These are phyloP conservation scores for Pleurotus cornucopiae DNA, from an alignment of 768 basidiomycete genomes.

Conservation along the genomic window DNA sequence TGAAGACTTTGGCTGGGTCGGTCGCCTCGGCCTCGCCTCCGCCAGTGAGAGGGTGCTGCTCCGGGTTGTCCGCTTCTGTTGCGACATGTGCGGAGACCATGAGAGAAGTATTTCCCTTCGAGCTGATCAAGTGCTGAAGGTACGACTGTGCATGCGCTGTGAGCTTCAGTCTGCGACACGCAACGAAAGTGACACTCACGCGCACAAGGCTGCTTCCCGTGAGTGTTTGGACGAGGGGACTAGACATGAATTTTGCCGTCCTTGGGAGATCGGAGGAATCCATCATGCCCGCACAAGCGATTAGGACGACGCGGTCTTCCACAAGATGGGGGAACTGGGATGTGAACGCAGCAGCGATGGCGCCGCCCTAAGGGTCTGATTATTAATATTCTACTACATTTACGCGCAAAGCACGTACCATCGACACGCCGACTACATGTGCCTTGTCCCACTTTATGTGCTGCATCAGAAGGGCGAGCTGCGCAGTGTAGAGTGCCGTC, in stretches of 20 bases:
- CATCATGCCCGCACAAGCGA: slow-evolving; percentile 68
- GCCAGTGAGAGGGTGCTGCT: slow-evolving; percentile 1
- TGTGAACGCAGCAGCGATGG: slow-evolving; percentile 65
- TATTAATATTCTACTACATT: too few relatives aligned
- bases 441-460: slow-evolving; percentile 70
- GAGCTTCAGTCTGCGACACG: too few relatives aligned
- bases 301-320: slow-evolving; percentile 56
- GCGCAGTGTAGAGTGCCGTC: slow-evolving; percentile 59
- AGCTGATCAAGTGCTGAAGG: background rate
- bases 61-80: background rate
- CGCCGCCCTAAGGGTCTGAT: slow-evolving; percentile 53
- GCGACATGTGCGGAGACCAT: background rate
- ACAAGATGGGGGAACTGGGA: slow-evolving; percentile 71
- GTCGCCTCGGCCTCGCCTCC: background rate
- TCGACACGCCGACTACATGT: slow-evolving; percentile 65
- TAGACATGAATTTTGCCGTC: slow-evolving; percentile 75
- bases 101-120: slow-evolving; percentile 8
- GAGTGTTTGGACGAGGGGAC: slow-evolving; percentile 65
- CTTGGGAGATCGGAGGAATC: slow-evolving; percentile 69
- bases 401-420: slow-evolving; percentile 40
- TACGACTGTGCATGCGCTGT: background rate
- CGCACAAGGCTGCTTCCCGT: slow-evolving; percentile 59
- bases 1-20: background rate
- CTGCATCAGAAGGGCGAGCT: slow-evolving; percentile 82
- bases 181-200: slow-evolving; percentile 29